These are phyloP conservation scores for Corniculantispora saksenae DNA, from an alignment of 2,329 filamentous ascomycete genomes.

Conservation along the genomic window DNA sequence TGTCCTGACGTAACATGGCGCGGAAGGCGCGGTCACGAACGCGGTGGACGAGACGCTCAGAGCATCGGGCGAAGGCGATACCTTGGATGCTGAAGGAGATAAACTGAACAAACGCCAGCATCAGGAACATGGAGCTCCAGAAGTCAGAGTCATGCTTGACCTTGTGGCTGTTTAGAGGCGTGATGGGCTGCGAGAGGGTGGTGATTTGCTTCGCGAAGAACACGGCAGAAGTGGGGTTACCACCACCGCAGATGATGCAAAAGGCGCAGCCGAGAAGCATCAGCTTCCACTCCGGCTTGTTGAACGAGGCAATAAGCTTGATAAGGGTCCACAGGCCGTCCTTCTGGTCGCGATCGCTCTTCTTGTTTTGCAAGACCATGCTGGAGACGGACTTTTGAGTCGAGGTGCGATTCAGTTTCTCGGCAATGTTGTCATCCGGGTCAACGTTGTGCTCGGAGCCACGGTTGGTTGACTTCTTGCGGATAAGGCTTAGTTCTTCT, in stretches of 20 bases:
- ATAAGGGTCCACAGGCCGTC: too few relatives aligned
- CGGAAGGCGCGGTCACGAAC: conserved; percentile 60
- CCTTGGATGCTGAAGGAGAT: conserved; percentile 50
- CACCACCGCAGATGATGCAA: conserved; percentile 44
- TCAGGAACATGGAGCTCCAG: conserved; percentile 67
- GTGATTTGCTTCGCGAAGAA: conserved; percentile 56
- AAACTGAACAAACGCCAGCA: conserved; percentile 56
- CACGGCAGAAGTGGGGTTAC: conserved; percentile 53
- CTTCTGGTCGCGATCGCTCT: conserved; percentile 42
- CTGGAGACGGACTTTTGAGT: conserved; percentile 34
- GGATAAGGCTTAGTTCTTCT: conserved; percentile 43
- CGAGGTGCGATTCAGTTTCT: conserved; percentile 30
- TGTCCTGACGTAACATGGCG: conserved; percentile 59
- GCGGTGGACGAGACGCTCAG: conserved; percentile 52
- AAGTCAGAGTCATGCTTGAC: conserved; percentile 51
- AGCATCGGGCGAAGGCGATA: conserved; percentile 39
- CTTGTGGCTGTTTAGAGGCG: conserved; percentile 27
- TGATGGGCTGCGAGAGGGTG: conserved; percentile 44
- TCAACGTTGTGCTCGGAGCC: conserved; percentile 22
- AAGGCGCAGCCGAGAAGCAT: conserved; percentile 56
- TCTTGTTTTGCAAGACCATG: conserved; percentile 28
- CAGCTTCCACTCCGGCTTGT: conserved; percentile 50
- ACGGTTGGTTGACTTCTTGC: conserved; percentile 45
- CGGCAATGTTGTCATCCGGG: conserved; percentile 33
- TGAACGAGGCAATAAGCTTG: conserved; percentile 59